Evolutionary conservation across 345 rosid species (phyloP).

Genomic region (Rhodomyrtus tomentosa): DNA sequence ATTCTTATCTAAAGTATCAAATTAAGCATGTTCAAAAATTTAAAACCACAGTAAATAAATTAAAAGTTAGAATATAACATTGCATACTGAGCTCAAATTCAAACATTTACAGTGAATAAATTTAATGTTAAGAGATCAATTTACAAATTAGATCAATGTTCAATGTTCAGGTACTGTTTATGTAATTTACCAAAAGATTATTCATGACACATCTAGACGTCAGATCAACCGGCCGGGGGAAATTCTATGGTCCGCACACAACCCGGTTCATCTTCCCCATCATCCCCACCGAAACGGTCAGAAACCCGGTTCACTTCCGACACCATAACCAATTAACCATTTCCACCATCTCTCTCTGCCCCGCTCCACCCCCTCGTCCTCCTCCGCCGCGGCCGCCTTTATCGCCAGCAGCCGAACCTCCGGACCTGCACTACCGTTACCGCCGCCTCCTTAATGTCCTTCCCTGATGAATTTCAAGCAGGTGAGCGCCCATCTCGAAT

Average conservation of each 20-base stretch:
- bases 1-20: not conserved
- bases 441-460: constrained; percentile 16
- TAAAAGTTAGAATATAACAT: too few relatives aligned
- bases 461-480: constrained; percentile 39
- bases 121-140: too few relatives aligned
- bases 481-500: constrained; percentile 6
- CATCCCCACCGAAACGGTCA: not conserved
- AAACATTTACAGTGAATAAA: too few relatives aligned
- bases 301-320: not conserved
- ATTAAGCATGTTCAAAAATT: too few relatives aligned
- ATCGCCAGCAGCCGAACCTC: not conserved
- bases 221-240: not conserved
- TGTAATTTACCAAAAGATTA: not conserved
- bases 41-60: too few relatives aligned
- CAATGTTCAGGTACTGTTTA: too few relatives aligned
- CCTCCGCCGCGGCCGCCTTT: not conserved
- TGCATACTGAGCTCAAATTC: too few relatives aligned
- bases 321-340: not conserved
- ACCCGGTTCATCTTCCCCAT: not conserved
- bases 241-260: not conserved
- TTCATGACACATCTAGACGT: not conserved
- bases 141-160: too few relatives aligned
- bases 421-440: not conserved
- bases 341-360: not conserved
- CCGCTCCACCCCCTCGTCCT: not conserved